phyloP scores from a whole-genome alignment of 768 basidiomycete species.

The Trametes cingulata region DNA sequence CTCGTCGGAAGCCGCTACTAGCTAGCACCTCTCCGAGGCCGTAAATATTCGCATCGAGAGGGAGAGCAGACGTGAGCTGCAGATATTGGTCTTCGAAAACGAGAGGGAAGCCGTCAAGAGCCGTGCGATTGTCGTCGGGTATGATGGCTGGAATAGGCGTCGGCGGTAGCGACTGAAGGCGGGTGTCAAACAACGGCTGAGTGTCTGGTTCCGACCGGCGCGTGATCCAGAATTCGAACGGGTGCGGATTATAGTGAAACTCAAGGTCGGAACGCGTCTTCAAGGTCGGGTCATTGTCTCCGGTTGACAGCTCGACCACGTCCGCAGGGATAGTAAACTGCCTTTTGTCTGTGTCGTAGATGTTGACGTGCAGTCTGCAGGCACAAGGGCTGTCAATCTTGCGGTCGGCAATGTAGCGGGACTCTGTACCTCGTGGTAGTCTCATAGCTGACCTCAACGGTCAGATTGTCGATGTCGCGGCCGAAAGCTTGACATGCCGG shows the following conservation, averaged over 20 bases:
- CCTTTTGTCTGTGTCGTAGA: slow-evolving; percentile 56
- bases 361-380: slow-evolving; percentile 63
- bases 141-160: slow-evolving; percentile 62
- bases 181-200: slow-evolving; percentile 69
- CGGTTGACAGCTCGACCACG: slow-evolving; percentile 40
- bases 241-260: slow-evolving; percentile 63
- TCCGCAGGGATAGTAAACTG: slow-evolving; percentile 70
- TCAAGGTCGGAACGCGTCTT: slow-evolving; percentile 56
- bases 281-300: slow-evolving; percentile 25
- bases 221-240: slow-evolving; percentile 83
- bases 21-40: slow-evolving; percentile 76
- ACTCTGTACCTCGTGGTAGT: slow-evolving; percentile 46
- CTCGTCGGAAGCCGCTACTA: slow-evolving; percentile 66
- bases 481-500: slow-evolving; percentile 67
- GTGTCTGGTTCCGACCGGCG: slow-evolving; percentile 58
- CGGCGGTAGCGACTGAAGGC: slow-evolving; percentile 57
- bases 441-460: slow-evolving; percentile 69
- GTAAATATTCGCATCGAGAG: slow-evolving; percentile 69
- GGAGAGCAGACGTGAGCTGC: slow-evolving; percentile 69
- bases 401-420: background rate
- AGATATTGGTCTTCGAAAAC: slow-evolving; percentile 83
- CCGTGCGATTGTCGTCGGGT: slow-evolving; percentile 49
- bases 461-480: slow-evolving; percentile 54
- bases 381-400: slow-evolving; percentile 43
- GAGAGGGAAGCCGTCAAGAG: slow-evolving; percentile 63